These are phyloP conservation scores for Amniculicola lignicola DNA, from an alignment of 495 filamentous ascomycete genomes.

Conservation along the genomic window DNA sequence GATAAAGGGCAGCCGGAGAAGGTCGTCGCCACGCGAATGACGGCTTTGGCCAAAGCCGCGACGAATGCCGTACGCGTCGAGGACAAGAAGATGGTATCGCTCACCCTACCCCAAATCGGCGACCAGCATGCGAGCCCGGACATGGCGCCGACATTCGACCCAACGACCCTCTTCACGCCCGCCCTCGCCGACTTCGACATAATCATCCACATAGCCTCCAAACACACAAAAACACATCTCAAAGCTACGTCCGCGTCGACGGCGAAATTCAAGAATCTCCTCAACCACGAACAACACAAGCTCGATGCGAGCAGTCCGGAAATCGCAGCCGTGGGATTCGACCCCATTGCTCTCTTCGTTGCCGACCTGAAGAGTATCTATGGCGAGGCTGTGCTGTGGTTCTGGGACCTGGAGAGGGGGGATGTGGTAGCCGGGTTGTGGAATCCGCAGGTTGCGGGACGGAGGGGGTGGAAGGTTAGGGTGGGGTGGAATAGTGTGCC, in stretches of 20 bases:
- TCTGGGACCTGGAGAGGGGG: slow-evolving; percentile 59
- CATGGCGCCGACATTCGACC: not conserved
- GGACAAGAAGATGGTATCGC: slow-evolving; percentile 34
- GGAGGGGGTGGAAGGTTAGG: slow-evolving; percentile 63
- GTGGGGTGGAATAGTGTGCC: slow-evolving; percentile 66
- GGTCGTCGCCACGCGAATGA: slow-evolving; percentile 82
- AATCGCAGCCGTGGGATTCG: slow-evolving; percentile 46
- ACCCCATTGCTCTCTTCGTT: slow-evolving; percentile 54
- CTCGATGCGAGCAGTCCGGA: too few species aligned
- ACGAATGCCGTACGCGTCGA: slow-evolving; percentile 58
- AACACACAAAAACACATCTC: slow-evolving; percentile 39
- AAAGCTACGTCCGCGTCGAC: slow-evolving; percentile 31
- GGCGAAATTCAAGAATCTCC: slow-evolving; percentile 70
- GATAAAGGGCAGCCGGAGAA: slow-evolving; percentile 64
- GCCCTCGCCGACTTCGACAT: slow-evolving; percentile 78
- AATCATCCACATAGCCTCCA: slow-evolving; percentile 64
- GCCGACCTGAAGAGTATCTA: slow-evolving; percentile 60
- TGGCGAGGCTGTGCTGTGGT: slow-evolving; percentile 65
- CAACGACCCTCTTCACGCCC: slow-evolving; percentile 63
- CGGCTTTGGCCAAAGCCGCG: slow-evolving; percentile 70
- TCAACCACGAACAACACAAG: slow-evolving; percentile 46
- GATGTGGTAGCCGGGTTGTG: slow-evolving; percentile 71
- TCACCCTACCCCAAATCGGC: not conserved
- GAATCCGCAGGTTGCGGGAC: slow-evolving; percentile 60
- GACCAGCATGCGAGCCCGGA: slow-evolving; percentile 47